Conservation (phyloP, 495 filamentous ascomycete species). For the Penicillium steckii region DNA sequence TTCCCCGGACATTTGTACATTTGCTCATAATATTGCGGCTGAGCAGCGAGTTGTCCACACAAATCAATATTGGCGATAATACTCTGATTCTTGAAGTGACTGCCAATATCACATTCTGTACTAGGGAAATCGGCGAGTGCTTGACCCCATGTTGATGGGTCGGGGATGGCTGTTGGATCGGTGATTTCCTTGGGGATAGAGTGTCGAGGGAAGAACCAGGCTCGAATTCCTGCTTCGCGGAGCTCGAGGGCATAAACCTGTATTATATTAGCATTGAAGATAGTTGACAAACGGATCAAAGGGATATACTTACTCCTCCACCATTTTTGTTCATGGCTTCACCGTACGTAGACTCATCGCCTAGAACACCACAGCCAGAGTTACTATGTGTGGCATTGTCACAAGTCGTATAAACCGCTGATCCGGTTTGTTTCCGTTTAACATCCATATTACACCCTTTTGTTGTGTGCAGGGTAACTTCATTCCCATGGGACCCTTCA, state of each 20-base stretch:
- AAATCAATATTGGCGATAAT: constrained; percentile 55
- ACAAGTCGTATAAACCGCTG: constrained; percentile 28
- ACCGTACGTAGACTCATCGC: constrained; percentile 35
- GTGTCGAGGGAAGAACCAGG: constrained; percentile 48
- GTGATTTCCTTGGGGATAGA: constrained; percentile 39
- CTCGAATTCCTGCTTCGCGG: constrained; percentile 44
- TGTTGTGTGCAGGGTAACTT: constrained; percentile 46
- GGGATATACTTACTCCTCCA: constrained; percentile 38
- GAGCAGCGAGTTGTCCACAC: constrained; percentile 41
- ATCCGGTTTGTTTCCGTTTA: constrained; percentile 42
- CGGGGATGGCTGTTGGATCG: constrained; percentile 24
- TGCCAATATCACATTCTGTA: constrained; percentile 46
- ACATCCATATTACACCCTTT: constrained; percentile 46
- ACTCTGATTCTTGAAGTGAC: constrained; percentile 50
- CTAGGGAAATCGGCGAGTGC: constrained; percentile 52
- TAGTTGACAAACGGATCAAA: background rate
- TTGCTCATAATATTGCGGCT: constrained; percentile 34
- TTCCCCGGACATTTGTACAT: constrained; percentile 42
- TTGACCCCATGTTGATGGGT: constrained; percentile 47
- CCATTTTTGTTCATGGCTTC: constrained; percentile 42
- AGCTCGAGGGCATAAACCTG: constrained; percentile 48
- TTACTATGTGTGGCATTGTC: constrained; percentile 37
- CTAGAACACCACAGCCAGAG: constrained; percentile 45
- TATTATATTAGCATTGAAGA: background rate
- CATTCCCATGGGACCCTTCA: constrained; percentile 42